phyloP scores from a whole-genome alignment of 345 rosid species.

The Boechera divaricarpa region DNA sequence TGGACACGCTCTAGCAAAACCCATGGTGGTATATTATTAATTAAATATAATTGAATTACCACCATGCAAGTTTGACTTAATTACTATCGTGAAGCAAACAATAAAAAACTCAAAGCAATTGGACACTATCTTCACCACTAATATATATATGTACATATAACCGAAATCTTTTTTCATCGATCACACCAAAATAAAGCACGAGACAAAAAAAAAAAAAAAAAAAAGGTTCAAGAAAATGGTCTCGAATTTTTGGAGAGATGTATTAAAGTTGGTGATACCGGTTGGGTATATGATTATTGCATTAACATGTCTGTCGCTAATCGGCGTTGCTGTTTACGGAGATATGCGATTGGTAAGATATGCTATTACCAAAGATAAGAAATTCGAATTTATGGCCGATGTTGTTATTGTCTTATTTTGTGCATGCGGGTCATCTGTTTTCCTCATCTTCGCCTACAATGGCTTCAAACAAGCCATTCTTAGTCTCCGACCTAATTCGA shows the following conservation, averaged over 20 bases:
- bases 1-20: background rate
- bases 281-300: background rate
- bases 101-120: too few species aligned
- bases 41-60: background rate
- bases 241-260: conserved; percentile 9
- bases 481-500: background rate
- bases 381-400: conserved; percentile 18
- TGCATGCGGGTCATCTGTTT: background rate
- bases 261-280: conserved; percentile 18
- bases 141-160: too few species aligned
- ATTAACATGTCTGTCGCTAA: background rate
- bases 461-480: conserved; percentile 11
- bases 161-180: too few species aligned
- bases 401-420: background rate
- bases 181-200: too few species aligned
- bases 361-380: background rate
- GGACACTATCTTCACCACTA: too few species aligned
- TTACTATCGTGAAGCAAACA: background rate
- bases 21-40: background rate
- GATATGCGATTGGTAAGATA: background rate
- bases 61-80: background rate
- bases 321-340: conserved; percentile 2
- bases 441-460: background rate
- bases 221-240: background rate
- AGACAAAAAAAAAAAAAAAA: background rate